Evolutionary conservation across 2,329 filamentous ascomycete species (phyloP).

Genomic region (Aspergillus piperis): DNA sequence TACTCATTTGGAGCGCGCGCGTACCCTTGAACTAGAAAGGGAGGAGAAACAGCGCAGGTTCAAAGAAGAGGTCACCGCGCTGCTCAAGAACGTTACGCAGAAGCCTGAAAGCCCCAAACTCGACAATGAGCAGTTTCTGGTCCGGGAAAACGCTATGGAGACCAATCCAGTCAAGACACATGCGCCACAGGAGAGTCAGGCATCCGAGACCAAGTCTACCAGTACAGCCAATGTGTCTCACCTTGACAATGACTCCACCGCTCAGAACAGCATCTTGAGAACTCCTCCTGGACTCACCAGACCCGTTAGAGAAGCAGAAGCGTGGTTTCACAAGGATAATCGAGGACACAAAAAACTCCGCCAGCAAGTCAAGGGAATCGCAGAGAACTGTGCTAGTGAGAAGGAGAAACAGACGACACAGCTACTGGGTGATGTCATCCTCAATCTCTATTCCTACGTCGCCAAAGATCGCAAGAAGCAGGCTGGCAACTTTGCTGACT

Average conservation of each 20-base stretch:
- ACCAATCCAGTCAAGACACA: background rate
- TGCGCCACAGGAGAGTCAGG: background rate
- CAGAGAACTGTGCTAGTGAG: slow-evolving; percentile 12
- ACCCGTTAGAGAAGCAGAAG: slow-evolving; percentile 20
- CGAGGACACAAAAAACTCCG: slow-evolving; percentile 21
- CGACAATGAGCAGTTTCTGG: background rate
- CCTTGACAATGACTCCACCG: background rate
- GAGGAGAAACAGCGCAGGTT: slow-evolving; percentile 3
- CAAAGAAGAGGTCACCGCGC: slow-evolving; percentile 13
- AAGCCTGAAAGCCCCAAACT: slow-evolving; percentile 5
- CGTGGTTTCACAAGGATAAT: slow-evolving; percentile 28
- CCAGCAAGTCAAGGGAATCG: slow-evolving; percentile 21
- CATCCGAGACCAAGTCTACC: background rate
- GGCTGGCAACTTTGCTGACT: slow-evolving; percentile 20
- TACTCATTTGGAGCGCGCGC: background rate
- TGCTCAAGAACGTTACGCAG: slow-evolving; percentile 2
- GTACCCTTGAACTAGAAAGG: background rate
- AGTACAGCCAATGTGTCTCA: background rate
- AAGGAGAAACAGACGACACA: slow-evolving; percentile 18
- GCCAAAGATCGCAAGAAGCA: slow-evolving; percentile 11
- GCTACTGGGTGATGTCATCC: slow-evolving; percentile 26
- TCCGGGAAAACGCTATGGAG: background rate
- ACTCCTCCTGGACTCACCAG: slow-evolving; percentile 22
- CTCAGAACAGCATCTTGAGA: background rate
- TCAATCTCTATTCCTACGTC: slow-evolving; percentile 24